phyloP scores from a whole-genome alignment of 441 rosid species.

The Euphorbia schlechtendalii region DNA sequence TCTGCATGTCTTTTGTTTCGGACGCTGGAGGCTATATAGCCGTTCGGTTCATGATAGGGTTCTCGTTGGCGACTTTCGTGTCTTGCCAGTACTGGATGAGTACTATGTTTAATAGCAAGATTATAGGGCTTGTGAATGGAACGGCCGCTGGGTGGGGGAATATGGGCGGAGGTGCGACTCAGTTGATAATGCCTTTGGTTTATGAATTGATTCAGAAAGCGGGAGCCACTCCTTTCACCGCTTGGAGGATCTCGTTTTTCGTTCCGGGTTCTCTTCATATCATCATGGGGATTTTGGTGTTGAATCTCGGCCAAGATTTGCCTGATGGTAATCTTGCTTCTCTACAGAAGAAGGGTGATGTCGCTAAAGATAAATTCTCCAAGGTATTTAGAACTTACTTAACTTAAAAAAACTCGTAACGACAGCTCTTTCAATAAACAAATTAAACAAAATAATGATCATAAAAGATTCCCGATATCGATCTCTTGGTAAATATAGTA shows the following conservation, averaged over 20 bases:
- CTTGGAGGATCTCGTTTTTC: constrained; percentile 87
- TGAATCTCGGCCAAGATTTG: constrained; percentile 74
- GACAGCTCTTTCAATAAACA: no score
- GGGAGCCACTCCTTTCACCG: constrained; percentile 67
- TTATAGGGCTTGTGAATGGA: constrained; percentile 71
- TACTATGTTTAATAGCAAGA: no score
- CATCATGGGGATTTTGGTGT: constrained; percentile 60
- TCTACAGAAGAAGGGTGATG: constrained; percentile 60
- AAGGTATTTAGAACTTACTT: no score
- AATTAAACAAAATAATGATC: no score
- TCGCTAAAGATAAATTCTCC: constrained; percentile 62
- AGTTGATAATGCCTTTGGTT: constrained; percentile 70
- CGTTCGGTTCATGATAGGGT: constrained; percentile 83
- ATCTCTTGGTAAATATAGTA: no score
- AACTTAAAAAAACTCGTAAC: no score
- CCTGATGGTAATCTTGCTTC: constrained; percentile 72
- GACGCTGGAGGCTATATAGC: constrained; percentile 59
- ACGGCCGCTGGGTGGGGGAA: constrained; percentile 93
- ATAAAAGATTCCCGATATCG: no score
- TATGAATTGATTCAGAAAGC: constrained; percentile 43
- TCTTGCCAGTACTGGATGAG: constrained; percentile 96
- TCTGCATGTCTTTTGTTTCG: constrained; percentile 63
- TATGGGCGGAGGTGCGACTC: constrained; percentile 89
- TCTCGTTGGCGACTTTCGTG: constrained; percentile 78
- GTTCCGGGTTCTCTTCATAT: constrained; percentile 61